phyloP scores from a whole-genome alignment of 2,329 filamentous ascomycete species.

The Emergomyces pasteurianus region DNA sequence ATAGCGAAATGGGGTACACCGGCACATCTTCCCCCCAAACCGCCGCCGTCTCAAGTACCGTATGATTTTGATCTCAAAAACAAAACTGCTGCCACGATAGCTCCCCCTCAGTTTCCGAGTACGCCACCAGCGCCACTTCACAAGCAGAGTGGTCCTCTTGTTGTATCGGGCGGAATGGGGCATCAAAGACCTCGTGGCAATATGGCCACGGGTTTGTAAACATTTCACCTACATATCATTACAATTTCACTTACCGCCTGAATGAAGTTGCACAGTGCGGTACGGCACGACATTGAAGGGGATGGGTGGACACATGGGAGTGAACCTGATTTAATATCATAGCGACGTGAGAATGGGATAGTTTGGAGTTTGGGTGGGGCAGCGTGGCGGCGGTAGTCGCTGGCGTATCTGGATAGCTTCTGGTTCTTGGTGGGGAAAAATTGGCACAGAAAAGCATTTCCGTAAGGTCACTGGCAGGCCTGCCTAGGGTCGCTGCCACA shows the following conservation, averaged over 20 bases:
- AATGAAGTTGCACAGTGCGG: not conserved
- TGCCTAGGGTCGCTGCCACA: not conserved
- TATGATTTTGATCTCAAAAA: constrained; percentile 31
- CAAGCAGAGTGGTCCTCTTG: constrained; percentile 18
- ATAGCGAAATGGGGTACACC: constrained; percentile 41
- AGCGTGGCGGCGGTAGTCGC: not conserved
- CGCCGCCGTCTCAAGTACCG: constrained; percentile 35
- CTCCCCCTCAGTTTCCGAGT: constrained; percentile 13
- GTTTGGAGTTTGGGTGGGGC: not conserved
- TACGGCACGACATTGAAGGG: not conserved
- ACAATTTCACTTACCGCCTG: not conserved
- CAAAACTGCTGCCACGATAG: constrained; percentile 12
- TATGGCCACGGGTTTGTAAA: not conserved
- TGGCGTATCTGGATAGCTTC: constrained; percentile 12
- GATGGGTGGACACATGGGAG: not conserved
- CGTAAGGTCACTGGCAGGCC: not conserved
- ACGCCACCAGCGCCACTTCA: constrained; percentile 10
- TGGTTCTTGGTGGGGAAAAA: constrained; percentile 7
- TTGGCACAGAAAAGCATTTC: not conserved
- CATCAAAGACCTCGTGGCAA: not conserved
- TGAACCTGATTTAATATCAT: not conserved
- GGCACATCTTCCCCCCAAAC: constrained; percentile 38
- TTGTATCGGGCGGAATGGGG: constrained; percentile 9
- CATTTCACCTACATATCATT: not conserved
- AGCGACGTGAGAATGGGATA: not conserved